A percentile compares a stretch with the other conserved stretches of the same genome.
Conservation (phyloP, 495 filamentous ascomycete species). For the Cercophora sp. region DNA sequence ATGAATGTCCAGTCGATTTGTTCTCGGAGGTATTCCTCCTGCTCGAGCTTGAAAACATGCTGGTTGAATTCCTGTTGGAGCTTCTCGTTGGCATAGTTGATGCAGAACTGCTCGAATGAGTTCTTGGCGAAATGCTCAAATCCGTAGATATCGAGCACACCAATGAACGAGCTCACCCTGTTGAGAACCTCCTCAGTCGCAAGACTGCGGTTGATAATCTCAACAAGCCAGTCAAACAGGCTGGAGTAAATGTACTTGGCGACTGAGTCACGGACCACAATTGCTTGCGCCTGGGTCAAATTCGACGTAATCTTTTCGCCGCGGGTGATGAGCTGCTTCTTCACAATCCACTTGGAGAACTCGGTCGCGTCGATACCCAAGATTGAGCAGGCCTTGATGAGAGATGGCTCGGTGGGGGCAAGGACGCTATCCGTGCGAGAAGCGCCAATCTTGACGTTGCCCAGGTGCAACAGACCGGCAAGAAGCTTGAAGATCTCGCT, state of each 20-base stretch:
- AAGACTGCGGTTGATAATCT: slow-evolving; percentile 85
- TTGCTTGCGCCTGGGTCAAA: slow-evolving; percentile 86
- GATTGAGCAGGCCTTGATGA: slow-evolving; percentile 77
- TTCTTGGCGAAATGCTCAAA: slow-evolving; percentile 99
- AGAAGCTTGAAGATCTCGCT: slow-evolving; percentile 85
- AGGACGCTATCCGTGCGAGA: slow-evolving; percentile 84
- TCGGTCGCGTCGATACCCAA: slow-evolving; percentile 82
- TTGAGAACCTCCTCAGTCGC: slow-evolving; percentile 83
- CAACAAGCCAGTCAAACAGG: slow-evolving; percentile 97
- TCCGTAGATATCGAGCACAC: slow-evolving; percentile 98
- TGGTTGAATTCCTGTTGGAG: slow-evolving; percentile 99
- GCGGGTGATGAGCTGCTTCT: slow-evolving; percentile 95
- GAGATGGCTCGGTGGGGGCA: slow-evolving; percentile 71
- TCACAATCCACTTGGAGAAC: slow-evolving; percentile 98
- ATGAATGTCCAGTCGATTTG: slow-evolving; percentile 99
- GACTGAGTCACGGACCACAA: slow-evolving; percentile 94
- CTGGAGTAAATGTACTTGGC: slow-evolving; percentile 99
- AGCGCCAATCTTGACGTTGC: slow-evolving; percentile 91
- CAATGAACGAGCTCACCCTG: slow-evolving; percentile 90
- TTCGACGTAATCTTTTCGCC: slow-evolving; percentile 98
- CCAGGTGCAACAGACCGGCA: slow-evolving; percentile 88
- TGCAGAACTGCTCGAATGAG: slow-evolving; percentile 99
- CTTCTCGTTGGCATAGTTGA: slow-evolving; percentile 99
- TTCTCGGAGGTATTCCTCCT: slow-evolving; percentile 96
- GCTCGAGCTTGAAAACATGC: slow-evolving; percentile 99